Evolutionary conservation across 129 eudicot genomes (phyloP), one percentile per base, ranked within the genome.

Genomic region (Oenanthe sinensis): DNA sequence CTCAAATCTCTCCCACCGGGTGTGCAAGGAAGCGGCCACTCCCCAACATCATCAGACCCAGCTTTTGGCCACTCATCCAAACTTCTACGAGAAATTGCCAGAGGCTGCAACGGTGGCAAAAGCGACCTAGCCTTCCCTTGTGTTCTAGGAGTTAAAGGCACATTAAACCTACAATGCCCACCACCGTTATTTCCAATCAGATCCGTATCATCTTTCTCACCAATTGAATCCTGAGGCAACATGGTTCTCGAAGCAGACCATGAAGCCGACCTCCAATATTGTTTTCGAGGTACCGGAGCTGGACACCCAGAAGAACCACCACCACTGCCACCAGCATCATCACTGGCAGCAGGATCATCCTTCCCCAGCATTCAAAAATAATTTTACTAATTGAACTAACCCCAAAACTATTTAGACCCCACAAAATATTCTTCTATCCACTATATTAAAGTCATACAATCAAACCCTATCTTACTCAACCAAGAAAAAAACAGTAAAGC

Each of bases 11-110:
- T 86, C 50, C 92, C 96, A 65, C 90, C 74, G 12, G 96, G 96
- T 17, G 96, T 91, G 44, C 79, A 60, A 48, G 96, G 91, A 78
- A 86, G 88, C 2, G 87, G 90, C 93, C 96, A 91, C 84, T 91
- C 96, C n/a, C 96, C 96, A 71, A 87, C 82, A 63, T 91, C 96
- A 85, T 91, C 96, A n/a, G 93, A 87, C 6, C 96, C 91, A 0
- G 93, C 93, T 83, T 86, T 91, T 2, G 96, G 96, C 96, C 93
- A 91, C 88, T 91, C 96, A 30, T 88, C 96, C 79, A 91, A 85
- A 76, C 96, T 91, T 74, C 96, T 80, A 22, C 96, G 87, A 83
- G 93, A 87, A 79, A 91, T 91, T 0, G 96, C 70, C 40, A 87
- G 39, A 10, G 90, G 90, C 81, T 84, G 90, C 75, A 90, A 85